phyloP scores from a whole-genome alignment of 2,329 filamentous ascomycete genomes.

The Exophiala viscosa region DNA sequence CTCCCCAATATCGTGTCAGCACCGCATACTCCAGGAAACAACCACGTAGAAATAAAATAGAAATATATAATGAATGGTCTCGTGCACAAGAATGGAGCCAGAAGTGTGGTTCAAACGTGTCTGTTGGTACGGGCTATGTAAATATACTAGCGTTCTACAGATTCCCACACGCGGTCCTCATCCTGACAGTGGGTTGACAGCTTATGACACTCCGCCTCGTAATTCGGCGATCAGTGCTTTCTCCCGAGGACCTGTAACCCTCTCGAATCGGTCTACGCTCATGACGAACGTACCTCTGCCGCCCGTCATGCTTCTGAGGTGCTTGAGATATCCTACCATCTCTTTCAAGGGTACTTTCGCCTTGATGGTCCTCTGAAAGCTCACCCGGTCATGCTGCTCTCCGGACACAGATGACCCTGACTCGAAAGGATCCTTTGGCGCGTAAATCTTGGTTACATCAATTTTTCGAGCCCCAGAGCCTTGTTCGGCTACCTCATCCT shows the following conservation, averaged over 20 bases:
- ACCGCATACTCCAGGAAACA: slow-evolving; percentile 4
- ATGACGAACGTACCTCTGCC: slow-evolving; percentile 77
- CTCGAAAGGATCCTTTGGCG: slow-evolving; percentile 78
- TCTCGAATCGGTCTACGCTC: slow-evolving; percentile 68
- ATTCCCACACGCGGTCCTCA: neutral
- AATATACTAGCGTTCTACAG: neutral
- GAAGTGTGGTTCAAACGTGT: neutral
- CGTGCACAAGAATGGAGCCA: neutral
- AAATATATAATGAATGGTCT: neutral
- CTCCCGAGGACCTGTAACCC: slow-evolving; percentile 59
- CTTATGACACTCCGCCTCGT: slow-evolving; percentile 30
- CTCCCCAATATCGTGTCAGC: neutral
- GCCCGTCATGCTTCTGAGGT: slow-evolving; percentile 81
- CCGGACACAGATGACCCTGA: slow-evolving; percentile 34
- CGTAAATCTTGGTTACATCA: slow-evolving; percentile 73
- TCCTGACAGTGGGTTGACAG: neutral
- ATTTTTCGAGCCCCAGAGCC: slow-evolving; percentile 45
- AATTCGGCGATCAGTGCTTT: slow-evolving; percentile 51
- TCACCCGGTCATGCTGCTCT: slow-evolving; percentile 30
- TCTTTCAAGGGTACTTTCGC: slow-evolving; percentile 91
- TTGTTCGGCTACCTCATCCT: slow-evolving; percentile 34
- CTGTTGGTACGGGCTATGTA: slow-evolving; percentile 6
- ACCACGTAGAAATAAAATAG: neutral
- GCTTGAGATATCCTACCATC: slow-evolving; percentile 92
- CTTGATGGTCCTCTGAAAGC: slow-evolving; percentile 62